Evolutionary conservation across 75 land plant genomes (phyloP).

Genomic region (Picea glauca): DNA sequence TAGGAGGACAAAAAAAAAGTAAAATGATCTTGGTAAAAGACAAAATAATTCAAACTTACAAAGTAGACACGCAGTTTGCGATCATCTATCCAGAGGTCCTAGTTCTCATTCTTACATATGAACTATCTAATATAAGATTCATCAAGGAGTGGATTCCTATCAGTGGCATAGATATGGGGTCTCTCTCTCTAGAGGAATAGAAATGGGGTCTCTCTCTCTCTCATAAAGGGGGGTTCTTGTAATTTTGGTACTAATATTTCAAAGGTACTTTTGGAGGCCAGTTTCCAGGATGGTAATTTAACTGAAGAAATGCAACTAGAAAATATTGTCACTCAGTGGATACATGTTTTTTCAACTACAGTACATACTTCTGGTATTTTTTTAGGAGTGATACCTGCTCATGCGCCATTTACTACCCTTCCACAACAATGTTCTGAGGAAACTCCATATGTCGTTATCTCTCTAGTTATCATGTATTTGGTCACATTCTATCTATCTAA

Average conservation of each 20-base stretch:
- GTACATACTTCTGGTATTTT: constrained; percentile 77
- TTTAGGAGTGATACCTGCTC: constrained; percentile 50
- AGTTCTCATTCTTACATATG: constrained; percentile 29
- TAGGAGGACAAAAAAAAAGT: background rate
- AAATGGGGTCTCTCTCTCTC: constrained; percentile 19
- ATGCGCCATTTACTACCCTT: constrained; percentile 43
- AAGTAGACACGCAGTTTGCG: background rate
- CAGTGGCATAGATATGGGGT: constrained; percentile 24
- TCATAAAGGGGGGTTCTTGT: constrained; percentile 20
- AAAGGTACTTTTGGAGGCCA: constrained; percentile 12
- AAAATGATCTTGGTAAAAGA: background rate
- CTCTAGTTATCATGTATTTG: background rate
- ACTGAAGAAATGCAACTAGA: constrained; percentile 36
- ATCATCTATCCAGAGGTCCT: constrained; percentile 16
- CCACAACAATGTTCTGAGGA: constrained; percentile 73
- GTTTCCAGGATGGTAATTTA: constrained; percentile 16
- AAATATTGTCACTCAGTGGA: constrained; percentile 42
- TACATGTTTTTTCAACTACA: constrained; percentile 62
- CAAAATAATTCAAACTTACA: background rate
- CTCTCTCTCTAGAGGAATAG: constrained; percentile 15
- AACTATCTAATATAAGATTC: constrained; percentile 39
- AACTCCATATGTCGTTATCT: constrained; percentile 63
- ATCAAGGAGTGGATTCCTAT: constrained; percentile 56
- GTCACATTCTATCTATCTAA: background rate
- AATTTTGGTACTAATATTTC: constrained; percentile 1